Conservation (phyloP, 257 asterid genomes). For the Misopates orontium region DNA sequence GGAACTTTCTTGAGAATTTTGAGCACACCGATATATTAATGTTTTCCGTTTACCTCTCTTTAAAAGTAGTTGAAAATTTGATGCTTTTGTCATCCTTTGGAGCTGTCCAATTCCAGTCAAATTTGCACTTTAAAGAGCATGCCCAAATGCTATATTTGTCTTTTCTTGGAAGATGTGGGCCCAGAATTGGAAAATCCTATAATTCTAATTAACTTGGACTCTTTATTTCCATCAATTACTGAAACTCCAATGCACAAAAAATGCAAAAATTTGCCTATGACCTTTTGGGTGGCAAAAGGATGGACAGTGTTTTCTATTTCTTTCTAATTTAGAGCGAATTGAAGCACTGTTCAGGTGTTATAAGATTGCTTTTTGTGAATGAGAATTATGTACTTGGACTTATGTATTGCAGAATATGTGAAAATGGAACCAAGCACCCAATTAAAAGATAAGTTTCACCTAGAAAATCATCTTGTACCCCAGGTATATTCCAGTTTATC, state of each 20-base stretch:
- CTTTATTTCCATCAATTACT: too few relatives aligned
- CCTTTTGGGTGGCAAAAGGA: not conserved
- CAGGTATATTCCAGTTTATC: slow-evolving; percentile 45
- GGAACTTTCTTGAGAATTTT: not conserved
- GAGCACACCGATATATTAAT: not conserved
- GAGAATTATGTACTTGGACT: slow-evolving; percentile 24
- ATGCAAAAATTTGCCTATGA: slow-evolving; percentile 7
- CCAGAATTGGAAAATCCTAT: not conserved
- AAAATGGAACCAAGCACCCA: slow-evolving; percentile 34
- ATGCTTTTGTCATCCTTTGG: not conserved
- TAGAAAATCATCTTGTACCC: slow-evolving; percentile 42
- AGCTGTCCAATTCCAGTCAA: not conserved
- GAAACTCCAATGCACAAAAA: slow-evolving; percentile 3
- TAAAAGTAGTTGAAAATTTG: not conserved
- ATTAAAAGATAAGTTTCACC: slow-evolving; percentile 38
- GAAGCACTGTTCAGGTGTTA: slow-evolving; percentile 13
- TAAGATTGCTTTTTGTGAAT: not conserved
- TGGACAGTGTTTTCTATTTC: slow-evolving; percentile 8
- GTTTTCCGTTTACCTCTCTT: slow-evolving; percentile 4
- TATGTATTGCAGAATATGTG: slow-evolving; percentile 48
- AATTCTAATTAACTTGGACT: not conserved
- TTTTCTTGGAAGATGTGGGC: not conserved
- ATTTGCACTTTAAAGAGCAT: not conserved
- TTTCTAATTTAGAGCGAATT: slow-evolving; percentile 4
- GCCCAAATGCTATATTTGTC: not conserved